These are phyloP conservation scores for Dactylella cylindrospora DNA, from an alignment of 2,329 filamentous ascomycete genomes.

Conservation along the genomic window DNA sequence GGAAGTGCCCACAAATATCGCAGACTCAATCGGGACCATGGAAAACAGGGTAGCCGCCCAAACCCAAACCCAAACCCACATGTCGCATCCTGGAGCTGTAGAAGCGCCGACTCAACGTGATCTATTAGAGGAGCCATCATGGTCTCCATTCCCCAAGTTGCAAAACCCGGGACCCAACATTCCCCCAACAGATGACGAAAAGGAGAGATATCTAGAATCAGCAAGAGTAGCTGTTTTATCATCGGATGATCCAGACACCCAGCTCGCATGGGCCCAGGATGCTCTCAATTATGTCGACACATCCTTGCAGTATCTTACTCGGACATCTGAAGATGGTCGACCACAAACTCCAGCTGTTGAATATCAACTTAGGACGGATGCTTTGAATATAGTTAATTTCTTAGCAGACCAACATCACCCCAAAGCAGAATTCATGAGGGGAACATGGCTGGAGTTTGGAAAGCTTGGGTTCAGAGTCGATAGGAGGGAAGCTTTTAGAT, in stretches of 20 bases:
- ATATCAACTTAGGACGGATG: conserved; percentile 82
- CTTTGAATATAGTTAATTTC: conserved; percentile 87
- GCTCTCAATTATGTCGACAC: conserved; percentile 86
- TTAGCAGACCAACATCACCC: conserved; percentile 89
- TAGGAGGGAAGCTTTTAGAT: conserved; percentile 89
- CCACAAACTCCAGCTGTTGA: conserved; percentile 81
- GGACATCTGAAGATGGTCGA: conserved; percentile 65
- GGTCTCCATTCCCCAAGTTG: conserved; percentile 89
- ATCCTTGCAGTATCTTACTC: conserved; percentile 71
- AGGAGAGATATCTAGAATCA: conserved; percentile 83
- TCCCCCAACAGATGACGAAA: conserved; percentile 89
- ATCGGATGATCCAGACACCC: conserved; percentile 93
- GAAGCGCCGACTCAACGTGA: conserved; percentile 38
- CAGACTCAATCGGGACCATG: conserved; percentile 63
- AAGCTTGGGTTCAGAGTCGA: conserved; percentile 89
- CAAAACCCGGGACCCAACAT: conserved; percentile 78
- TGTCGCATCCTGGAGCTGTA: conserved; percentile 27
- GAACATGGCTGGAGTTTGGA: conserved; percentile 97
- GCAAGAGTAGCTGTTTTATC: conserved; percentile 81
- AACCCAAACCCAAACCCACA: conserved; percentile 46
- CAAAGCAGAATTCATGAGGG: conserved; percentile 87
- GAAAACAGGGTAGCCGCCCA: conserved; percentile 44
- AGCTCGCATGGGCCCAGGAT: conserved; percentile 95
- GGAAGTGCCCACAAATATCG: conserved; percentile 95
- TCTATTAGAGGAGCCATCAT: conserved; percentile 64